Conservation (phyloP, 208 protist species). For the Acanthamoeba triangularis region DNA sequence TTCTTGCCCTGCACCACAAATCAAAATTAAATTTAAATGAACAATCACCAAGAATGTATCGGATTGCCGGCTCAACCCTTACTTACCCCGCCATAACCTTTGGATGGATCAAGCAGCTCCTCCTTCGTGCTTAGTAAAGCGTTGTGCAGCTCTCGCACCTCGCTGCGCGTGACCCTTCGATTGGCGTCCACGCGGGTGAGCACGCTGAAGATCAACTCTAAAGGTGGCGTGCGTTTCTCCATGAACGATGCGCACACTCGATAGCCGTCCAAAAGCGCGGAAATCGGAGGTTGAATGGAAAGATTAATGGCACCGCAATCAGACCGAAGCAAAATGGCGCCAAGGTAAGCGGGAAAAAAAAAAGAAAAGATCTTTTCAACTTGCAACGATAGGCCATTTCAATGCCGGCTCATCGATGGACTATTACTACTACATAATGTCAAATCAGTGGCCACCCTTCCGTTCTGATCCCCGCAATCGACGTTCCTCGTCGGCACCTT, state of each 20-base stretch:
- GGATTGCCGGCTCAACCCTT: neutral
- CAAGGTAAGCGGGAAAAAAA: neutral
- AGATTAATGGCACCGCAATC: neutral
- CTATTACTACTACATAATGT: conserved; percentile 12
- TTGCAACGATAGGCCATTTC: no score
- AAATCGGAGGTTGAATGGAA: neutral
- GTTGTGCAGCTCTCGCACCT: neutral
- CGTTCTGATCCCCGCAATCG: neutral
- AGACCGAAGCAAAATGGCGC: neutral
- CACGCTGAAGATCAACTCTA: neutral
- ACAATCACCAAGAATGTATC: neutral
- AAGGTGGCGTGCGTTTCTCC: neutral
- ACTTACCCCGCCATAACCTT: conserved; percentile 13
- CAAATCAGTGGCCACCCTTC: neutral
- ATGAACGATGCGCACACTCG: neutral
- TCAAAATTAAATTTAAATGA: neutral
- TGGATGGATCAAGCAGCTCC: neutral
- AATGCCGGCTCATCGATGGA: neutral
- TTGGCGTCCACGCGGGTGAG: neutral
- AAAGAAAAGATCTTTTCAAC: neutral
- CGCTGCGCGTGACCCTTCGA: neutral
- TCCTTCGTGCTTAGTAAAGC: neutral
- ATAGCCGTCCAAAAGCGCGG: neutral
- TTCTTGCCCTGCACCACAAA: neutral
- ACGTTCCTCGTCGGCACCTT: neutral